Conservation (phyloP, 306 rosid species). For the Vicia villosa region DNA sequence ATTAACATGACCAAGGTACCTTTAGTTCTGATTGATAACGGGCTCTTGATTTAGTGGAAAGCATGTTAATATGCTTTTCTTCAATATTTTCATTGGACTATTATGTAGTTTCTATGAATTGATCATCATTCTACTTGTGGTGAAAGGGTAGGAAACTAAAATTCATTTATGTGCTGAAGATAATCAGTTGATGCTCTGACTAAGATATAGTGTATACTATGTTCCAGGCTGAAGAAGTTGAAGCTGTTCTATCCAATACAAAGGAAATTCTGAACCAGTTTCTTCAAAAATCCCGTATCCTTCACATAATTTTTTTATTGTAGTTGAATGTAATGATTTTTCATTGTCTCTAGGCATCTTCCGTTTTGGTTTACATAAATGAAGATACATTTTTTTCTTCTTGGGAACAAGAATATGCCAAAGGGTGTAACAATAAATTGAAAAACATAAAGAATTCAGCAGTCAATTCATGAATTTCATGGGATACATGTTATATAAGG, state of each 20-base stretch:
- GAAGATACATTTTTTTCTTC: not conserved
- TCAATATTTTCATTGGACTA: slow-evolving; percentile 18
- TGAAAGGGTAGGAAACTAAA: slow-evolving; percentile 21
- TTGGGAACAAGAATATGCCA: slow-evolving; percentile 1
- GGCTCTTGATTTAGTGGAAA: slow-evolving; percentile 21
- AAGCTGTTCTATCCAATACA: slow-evolving; percentile 82
- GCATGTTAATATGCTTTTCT: slow-evolving; percentile 8
- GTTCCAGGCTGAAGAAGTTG: slow-evolving; percentile 74
- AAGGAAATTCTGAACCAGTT: slow-evolving; percentile 79
- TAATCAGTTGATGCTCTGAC: slow-evolving; percentile 31
- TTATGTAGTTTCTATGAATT: slow-evolving; percentile 16
- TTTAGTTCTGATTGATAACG: slow-evolving; percentile 32
- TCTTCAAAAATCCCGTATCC: slow-evolving; percentile 83
- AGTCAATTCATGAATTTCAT: slow-evolving; percentile 27
- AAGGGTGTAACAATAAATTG: not conserved
- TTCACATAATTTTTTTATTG: slow-evolving; percentile 29
- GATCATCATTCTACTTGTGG: slow-evolving; percentile 19
- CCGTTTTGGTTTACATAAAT: slow-evolving; percentile 6
- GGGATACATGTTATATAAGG: slow-evolving; percentile 14
- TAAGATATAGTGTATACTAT: slow-evolving; percentile 33
- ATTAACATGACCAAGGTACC: slow-evolving; percentile 69
- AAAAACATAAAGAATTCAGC: not conserved
- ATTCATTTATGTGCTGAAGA: slow-evolving; percentile 8
- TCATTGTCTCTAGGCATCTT: slow-evolving; percentile 26
- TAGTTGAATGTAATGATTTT: slow-evolving; percentile 15